These are phyloP conservation scores for Acanthamoeba sp. DNA, from an alignment of 208 protist genomes.

Conservation along the genomic window DNA sequence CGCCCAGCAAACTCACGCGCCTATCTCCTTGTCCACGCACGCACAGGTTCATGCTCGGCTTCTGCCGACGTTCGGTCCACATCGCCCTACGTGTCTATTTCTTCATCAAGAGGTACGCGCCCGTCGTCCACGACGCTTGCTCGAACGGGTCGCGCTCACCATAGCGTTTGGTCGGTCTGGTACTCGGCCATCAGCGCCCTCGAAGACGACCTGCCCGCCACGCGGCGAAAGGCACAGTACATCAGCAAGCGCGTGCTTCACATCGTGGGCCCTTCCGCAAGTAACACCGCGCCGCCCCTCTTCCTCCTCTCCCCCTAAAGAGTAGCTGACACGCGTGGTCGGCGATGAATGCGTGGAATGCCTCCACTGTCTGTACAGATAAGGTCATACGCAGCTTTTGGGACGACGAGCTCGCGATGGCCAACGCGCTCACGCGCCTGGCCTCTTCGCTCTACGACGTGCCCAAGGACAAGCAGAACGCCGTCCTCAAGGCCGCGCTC, in stretches of 20 bases:
- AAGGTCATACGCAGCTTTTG: conserved; percentile 2
- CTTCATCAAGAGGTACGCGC: not conserved
- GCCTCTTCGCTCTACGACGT: conserved; percentile 24
- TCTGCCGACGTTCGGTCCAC: conserved; percentile 23
- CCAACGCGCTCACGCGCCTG: conserved; percentile 19
- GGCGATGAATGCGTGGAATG: not conserved
- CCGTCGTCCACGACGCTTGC: too few relatives aligned
- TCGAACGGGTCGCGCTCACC: too few relatives aligned
- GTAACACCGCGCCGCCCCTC: not conserved
- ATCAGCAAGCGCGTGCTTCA: not conserved
- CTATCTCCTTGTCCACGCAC: not conserved
- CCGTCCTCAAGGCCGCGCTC: not conserved
- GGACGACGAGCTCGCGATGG: conserved; percentile 33
- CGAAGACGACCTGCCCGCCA: conserved; percentile 49
- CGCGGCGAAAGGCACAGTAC: not conserved
- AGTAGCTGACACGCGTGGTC: not conserved
- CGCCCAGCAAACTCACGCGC: not conserved
- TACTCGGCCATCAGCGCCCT: too few relatives aligned
- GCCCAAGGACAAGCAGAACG: conserved; percentile 35
- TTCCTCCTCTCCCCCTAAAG: not conserved
- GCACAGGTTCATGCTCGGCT: conserved; percentile 21
- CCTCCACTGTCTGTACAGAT: not conserved
- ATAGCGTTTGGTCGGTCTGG: too few relatives aligned
- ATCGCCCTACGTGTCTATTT: conserved; percentile 41
- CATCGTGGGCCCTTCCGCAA: conserved; percentile 22